Evolutionary conservation across 768 basidiomycete species (phyloP).

Genomic region (Rhodotorula taiwanensis): DNA sequence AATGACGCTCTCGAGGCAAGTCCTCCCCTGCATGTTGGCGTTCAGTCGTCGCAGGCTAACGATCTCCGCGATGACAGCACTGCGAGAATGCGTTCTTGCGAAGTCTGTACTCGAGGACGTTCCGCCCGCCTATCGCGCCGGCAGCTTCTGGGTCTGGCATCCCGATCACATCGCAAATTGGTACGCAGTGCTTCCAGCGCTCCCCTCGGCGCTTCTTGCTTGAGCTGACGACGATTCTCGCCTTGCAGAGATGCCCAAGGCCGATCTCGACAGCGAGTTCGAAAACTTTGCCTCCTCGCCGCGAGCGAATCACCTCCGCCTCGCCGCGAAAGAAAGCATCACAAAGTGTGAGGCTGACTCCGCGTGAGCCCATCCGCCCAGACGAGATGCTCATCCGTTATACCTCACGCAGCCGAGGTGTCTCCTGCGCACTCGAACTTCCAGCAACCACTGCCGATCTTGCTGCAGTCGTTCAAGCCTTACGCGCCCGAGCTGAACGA

Average conservation of each 20-base stretch:
- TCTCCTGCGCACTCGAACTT: slow-evolving; percentile 18
- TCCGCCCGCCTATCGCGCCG: slow-evolving; percentile 22
- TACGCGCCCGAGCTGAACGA: slow-evolving; percentile 54
- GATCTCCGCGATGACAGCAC: slow-evolving; percentile 14
- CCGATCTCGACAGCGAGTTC: slow-evolving; percentile 35
- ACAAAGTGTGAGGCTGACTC: slow-evolving; percentile 2
- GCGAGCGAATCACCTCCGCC: slow-evolving; percentile 32
- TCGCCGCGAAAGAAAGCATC: slow-evolving; percentile 36
- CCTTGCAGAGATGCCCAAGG: slow-evolving; percentile 30
- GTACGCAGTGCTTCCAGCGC: background rate
- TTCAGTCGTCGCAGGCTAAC: background rate
- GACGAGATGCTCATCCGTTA: too few relatives aligned
- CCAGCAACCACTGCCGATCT: slow-evolving; percentile 37
- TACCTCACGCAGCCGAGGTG: background rate
- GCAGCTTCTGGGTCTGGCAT: background rate
- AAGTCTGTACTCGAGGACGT: slow-evolving; percentile 38
- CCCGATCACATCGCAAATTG: slow-evolving; percentile 29
- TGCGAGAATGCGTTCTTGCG: slow-evolving; percentile 42
- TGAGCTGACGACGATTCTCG: background rate
- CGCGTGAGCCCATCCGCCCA: too few relatives aligned
- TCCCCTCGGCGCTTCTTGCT: fast-evolving
- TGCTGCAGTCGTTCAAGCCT: slow-evolving; percentile 60
- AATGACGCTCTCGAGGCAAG: slow-evolving; percentile 76
- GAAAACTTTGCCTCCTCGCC: slow-evolving; percentile 35
- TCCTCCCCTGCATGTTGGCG: too few relatives aligned